Evolutionary conservation across 768 basidiomycete genomes (phyloP).

Genomic region (Amanita rubescens): DNA sequence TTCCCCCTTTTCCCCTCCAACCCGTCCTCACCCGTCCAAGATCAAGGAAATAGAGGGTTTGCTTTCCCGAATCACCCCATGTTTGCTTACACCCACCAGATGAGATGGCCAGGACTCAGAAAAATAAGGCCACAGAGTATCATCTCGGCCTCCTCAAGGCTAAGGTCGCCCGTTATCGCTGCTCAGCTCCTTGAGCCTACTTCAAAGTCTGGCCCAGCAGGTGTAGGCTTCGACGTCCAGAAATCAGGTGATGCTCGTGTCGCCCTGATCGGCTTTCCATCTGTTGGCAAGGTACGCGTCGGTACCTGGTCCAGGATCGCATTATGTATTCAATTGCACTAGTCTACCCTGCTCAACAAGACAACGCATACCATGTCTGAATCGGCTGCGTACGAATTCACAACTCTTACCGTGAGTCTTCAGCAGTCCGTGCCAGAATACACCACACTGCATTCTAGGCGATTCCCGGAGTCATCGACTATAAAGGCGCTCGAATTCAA

Average conservation of each 20-base stretch:
- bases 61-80: slow-evolving; percentile 15
- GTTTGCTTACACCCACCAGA: slow-evolving; percentile 35
- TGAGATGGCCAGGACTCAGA: slow-evolving; percentile 98
- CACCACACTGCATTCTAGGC: slow-evolving; percentile 39
- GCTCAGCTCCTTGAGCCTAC: slow-evolving; percentile 92
- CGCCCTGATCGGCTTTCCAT: slow-evolving; percentile 92
- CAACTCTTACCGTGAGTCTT: slow-evolving; percentile 68
- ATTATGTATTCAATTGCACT: neutral
- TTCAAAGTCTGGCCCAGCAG: slow-evolving; percentile 72
- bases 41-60: slow-evolving; percentile 95
- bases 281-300: slow-evolving; percentile 71
- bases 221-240: slow-evolving; percentile 84
- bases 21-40: slow-evolving; percentile 29
- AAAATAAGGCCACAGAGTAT: slow-evolving; percentile 96
- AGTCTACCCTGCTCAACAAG: slow-evolving; percentile 91
- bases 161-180: slow-evolving; percentile 88
- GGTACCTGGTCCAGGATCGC: neutral
- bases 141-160: slow-evolving; percentile 92
- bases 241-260: slow-evolving; percentile 82
- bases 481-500: slow-evolving; percentile 89
- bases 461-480: slow-evolving; percentile 95
- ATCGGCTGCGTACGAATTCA: slow-evolving; percentile 92
- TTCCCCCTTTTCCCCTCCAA: neutral
- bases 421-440: neutral
- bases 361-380: slow-evolving; percentile 87